A percentile compares a stretch with the other conserved stretches of the same genome.
These are phyloP conservation scores for Fusarium annulatum DNA, from an alignment of 2,329 filamentous ascomycete species.

Conservation along the genomic window DNA sequence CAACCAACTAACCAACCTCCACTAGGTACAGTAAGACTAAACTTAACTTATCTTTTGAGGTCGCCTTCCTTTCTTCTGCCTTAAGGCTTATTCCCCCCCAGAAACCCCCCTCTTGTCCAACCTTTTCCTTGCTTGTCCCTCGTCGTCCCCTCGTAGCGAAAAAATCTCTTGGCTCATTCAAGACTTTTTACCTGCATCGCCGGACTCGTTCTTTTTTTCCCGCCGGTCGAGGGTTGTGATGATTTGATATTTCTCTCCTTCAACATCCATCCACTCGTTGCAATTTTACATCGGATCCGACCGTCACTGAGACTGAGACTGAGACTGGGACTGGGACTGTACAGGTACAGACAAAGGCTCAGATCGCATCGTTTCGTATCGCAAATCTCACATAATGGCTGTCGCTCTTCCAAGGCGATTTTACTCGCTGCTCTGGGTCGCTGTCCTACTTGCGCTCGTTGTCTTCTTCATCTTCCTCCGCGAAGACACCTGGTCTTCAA, in stretches of 20 bases:
- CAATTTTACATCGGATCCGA: background rate
- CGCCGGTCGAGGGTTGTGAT: constrained; percentile 29
- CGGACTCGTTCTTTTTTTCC: constrained; percentile 11
- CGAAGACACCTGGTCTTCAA: constrained; percentile 38
- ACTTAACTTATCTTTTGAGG: constrained; percentile 10
- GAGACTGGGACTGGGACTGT: background rate
- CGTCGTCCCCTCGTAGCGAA: constrained; percentile 2
- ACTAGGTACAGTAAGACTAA: background rate
- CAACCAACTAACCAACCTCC: background rate
- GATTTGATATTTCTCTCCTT: constrained; percentile 25
- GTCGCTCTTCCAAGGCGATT: constrained; percentile 38
- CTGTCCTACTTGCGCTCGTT: constrained; percentile 28
- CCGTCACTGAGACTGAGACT: background rate
- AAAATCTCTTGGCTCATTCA: constrained; percentile 23
- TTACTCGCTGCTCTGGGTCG: constrained; percentile 38
- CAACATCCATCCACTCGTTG: constrained; percentile 13
- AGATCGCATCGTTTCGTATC: background rate
- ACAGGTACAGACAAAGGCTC: background rate
- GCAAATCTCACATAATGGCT: constrained; percentile 21
- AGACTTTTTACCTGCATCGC: background rate
- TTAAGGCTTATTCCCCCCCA: constrained; percentile 8
- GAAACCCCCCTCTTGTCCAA: constrained; percentile 3
- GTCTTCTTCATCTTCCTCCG: constrained; percentile 35
- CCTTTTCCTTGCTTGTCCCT: constrained; percentile 1
- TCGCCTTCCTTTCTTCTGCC: constrained; percentile 3